These are phyloP conservation scores for Zygotorulaspora danielsina DNA, from an alignment of 805 yeast genomes.

Conservation along the genomic window DNA sequence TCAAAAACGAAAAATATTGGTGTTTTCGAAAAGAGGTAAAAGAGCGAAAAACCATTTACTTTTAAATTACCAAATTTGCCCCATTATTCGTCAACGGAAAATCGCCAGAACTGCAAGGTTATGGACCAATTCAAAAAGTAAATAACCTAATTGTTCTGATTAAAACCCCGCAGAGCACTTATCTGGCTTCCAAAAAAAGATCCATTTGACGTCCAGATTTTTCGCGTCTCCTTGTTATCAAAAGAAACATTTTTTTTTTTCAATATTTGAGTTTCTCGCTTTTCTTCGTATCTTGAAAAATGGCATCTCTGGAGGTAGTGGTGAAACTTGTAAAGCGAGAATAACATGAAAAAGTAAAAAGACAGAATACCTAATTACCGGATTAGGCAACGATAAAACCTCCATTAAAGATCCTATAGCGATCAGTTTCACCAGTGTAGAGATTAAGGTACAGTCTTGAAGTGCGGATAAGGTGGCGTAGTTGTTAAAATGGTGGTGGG, in stretches of 20 bases:
- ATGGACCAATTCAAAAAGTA: neutral
- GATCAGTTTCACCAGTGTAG: too few relatives aligned
- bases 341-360: too few relatives aligned
- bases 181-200: conserved; percentile 16
- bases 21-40: too few relatives aligned
- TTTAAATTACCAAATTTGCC: conserved; percentile 2
- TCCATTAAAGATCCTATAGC: too few relatives aligned
- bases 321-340: neutral
- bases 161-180: conserved; percentile 4
- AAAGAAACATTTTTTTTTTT: neutral
- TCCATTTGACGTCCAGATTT: neutral
- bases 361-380: too few relatives aligned
- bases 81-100: neutral
- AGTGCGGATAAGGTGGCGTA: conserved; percentile 34
- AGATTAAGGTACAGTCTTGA: conserved; percentile 34
- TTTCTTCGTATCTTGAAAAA: too few relatives aligned
- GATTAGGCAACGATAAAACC: too few relatives aligned
- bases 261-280: neutral
- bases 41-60: neutral
- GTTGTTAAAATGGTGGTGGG: conserved; percentile 43
- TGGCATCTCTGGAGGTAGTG: too few relatives aligned
- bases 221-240: conserved; percentile 1
- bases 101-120: neutral
- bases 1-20: neutral
- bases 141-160: neutral